Conservation (phyloP, 1,139 yeast species). For the Kodamaea arcana region DNA sequence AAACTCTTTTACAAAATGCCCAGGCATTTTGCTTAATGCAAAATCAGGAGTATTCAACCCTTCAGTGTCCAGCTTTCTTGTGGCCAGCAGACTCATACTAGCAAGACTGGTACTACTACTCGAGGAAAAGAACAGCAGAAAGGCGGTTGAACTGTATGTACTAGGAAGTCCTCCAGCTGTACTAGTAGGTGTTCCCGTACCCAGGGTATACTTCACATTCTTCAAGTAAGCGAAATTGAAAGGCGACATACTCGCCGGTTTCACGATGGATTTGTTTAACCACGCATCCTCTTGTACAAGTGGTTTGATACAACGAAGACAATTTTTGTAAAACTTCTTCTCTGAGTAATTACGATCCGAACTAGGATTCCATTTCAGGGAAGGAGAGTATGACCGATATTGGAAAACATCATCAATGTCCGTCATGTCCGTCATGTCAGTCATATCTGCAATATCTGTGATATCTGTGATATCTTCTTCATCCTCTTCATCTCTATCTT, state of each 20-base stretch:
- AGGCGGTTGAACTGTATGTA: not conserved
- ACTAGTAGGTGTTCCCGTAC: slow-evolving; percentile 4
- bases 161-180: slow-evolving; percentile 1
- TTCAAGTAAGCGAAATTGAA: slow-evolving; percentile 22
- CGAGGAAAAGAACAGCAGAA: slow-evolving; percentile 8
- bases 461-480: not conserved
- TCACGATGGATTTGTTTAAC: slow-evolving; percentile 47
- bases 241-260: slow-evolving; percentile 38
- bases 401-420: not conserved
- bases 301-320: slow-evolving; percentile 56
- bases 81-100: slow-evolving; percentile 14
- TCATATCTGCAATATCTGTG: not conserved
- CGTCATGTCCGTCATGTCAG: not conserved
- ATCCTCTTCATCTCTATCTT: slow-evolving; percentile 14
- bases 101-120: slow-evolving; percentile 18
- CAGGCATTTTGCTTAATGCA: slow-evolving; percentile 30
- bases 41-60: slow-evolving; percentile 18
- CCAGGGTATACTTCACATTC: slow-evolving; percentile 16
- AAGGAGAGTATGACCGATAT: not conserved
- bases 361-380: slow-evolving; percentile 46
- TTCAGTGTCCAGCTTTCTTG: slow-evolving; percentile 4
- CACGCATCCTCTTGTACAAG: slow-evolving; percentile 51
- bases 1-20: slow-evolving; percentile 38
- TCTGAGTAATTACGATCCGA: slow-evolving; percentile 34
- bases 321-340: slow-evolving; percentile 47